Conservation (phyloP, 176 grass and related monocot species). For the Tillandsia leiboldiana region DNA sequence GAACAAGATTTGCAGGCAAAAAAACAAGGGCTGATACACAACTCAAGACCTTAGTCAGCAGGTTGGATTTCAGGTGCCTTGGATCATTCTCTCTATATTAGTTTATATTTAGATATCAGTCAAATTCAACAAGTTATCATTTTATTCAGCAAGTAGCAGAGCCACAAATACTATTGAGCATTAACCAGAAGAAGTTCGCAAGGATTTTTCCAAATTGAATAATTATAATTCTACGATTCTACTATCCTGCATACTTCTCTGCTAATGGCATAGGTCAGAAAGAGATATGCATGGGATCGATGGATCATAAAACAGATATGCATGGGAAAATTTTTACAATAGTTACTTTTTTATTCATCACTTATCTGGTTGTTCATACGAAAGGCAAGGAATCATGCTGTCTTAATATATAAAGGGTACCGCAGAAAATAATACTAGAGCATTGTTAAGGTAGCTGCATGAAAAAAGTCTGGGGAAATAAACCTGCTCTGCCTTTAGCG, state of each 20-base stretch:
- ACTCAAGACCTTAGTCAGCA: background rate
- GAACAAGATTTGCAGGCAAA: background rate
- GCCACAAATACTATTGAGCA: too few relatives aligned
- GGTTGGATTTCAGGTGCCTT: background rate
- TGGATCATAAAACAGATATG: too few relatives aligned
- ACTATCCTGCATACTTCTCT: too few relatives aligned
- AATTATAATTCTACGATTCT: too few relatives aligned
- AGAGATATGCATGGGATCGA: too few relatives aligned
- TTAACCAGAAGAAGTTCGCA: too few relatives aligned
- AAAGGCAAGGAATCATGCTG: background rate
- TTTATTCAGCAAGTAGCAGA: too few relatives aligned
- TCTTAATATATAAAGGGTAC: background rate
- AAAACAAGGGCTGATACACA: background rate
- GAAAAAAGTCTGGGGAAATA: conserved; percentile 1
- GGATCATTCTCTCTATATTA: background rate
- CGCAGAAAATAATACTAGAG: background rate
- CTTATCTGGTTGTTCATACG: background rate
- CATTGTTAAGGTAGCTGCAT: background rate
- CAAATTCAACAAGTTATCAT: background rate
- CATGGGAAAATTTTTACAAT: background rate
- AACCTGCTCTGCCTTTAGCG: conserved; percentile 89
- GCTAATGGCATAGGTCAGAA: too few relatives aligned
- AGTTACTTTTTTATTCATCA: background rate
- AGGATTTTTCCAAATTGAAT: too few relatives aligned
- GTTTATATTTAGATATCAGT: background rate